Evolutionary conservation across 2,329 filamentous ascomycete genomes (phyloP).

Genomic region (Akanthomyces lecanii): DNA sequence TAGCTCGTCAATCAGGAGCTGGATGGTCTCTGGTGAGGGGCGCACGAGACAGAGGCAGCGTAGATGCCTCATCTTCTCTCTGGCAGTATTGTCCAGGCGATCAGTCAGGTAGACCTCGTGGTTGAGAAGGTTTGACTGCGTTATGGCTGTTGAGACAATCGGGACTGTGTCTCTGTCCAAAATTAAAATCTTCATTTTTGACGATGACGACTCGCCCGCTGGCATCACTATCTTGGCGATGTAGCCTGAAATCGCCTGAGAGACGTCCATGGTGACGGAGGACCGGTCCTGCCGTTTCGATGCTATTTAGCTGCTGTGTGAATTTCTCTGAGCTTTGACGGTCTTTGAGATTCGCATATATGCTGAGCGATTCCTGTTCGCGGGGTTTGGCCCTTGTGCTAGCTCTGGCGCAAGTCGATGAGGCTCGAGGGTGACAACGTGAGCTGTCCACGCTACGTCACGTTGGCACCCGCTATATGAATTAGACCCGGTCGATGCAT

Average conservation of each 20-base stretch:
- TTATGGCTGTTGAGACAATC: constrained; percentile 91
- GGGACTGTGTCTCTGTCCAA: constrained; percentile 91
- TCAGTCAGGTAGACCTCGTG: constrained; percentile 98
- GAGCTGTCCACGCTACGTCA: constrained; percentile 14
- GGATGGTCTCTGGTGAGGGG: constrained; percentile 87
- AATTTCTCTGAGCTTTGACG: background rate
- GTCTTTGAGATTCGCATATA: background rate
- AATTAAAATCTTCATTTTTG: constrained; percentile 98
- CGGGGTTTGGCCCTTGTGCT: background rate
- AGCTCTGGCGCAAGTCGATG: background rate
- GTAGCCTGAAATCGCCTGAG: constrained; percentile 89
- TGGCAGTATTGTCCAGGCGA: constrained; percentile 79
- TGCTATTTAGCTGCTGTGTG: background rate
- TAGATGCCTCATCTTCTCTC: constrained; percentile 97
- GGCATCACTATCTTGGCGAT: constrained; percentile 88
- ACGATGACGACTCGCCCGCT: constrained; percentile 65
- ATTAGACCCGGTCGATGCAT: constrained; percentile 17
- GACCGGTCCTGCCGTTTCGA: background rate
- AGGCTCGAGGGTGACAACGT: background rate
- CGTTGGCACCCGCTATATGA: constrained; percentile 15
- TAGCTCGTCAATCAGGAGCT: constrained; percentile 90
- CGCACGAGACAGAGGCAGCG: constrained; percentile 90
- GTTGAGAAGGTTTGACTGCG: constrained; percentile 88
- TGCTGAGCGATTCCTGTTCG: background rate
- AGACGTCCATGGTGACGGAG: constrained; percentile 70